Conservation (phyloP, 2,329 filamentous ascomycete species). For the Ascochyta pisi region DNA sequence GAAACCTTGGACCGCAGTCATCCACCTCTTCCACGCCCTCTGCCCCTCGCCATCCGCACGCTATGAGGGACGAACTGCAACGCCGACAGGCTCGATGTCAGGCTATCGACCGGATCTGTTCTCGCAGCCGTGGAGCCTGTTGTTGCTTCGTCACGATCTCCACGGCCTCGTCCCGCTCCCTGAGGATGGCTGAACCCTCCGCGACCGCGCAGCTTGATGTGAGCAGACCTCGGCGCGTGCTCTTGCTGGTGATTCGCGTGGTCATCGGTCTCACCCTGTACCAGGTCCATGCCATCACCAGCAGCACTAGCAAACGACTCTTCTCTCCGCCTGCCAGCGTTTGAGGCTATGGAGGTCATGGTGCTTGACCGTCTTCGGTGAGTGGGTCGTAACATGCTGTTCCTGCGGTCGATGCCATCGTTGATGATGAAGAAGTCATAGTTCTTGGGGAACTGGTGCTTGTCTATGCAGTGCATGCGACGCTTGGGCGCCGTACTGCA, state of each 20-base stretch:
- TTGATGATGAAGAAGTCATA: constrained; percentile 70
- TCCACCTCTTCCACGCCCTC: constrained; percentile 28
- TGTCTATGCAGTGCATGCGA: constrained; percentile 88
- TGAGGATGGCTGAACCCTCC: constrained; percentile 40
- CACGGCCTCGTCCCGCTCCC: constrained; percentile 21
- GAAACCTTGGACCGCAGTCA: not conserved
- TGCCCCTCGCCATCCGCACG: constrained; percentile 31
- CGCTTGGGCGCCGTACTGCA: constrained; percentile 86
- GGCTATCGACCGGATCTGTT: constrained; percentile 66
- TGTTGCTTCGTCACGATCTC: not conserved
- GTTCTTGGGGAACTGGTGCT: constrained; percentile 82
- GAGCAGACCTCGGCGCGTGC: constrained; percentile 21
- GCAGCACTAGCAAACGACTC: constrained; percentile 28
- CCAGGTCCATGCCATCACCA: constrained; percentile 35
- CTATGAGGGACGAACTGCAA: constrained; percentile 71
- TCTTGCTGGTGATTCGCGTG: constrained; percentile 18
- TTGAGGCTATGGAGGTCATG: constrained; percentile 21
- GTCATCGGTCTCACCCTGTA: constrained; percentile 23
- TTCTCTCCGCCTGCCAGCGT: constrained; percentile 22
- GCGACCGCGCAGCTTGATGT: constrained; percentile 37
- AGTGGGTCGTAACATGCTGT: constrained; percentile 71
- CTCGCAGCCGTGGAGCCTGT: constrained; percentile 2
- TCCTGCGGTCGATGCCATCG: constrained; percentile 85
- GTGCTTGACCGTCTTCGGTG: constrained; percentile 45
- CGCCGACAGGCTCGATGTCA: constrained; percentile 73